phyloP scores from a whole-genome alignment of 2,329 filamentous ascomycete species.

The Alternaria tenuissima region DNA sequence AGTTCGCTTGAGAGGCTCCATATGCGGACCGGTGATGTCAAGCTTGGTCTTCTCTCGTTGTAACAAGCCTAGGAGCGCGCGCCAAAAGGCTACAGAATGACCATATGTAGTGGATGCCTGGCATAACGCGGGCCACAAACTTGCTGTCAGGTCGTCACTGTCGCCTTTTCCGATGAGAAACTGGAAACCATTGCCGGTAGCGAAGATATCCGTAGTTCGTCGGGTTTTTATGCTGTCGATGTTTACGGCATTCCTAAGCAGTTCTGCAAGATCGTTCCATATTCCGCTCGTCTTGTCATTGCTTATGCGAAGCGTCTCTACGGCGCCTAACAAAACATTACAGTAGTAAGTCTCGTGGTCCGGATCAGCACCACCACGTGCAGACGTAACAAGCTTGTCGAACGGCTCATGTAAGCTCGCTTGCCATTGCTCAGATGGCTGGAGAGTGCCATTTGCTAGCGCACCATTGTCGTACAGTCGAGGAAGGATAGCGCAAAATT shows the following conservation, averaged over 20 bases:
- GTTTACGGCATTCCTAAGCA: constrained; percentile 30
- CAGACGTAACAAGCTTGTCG: constrained; percentile 57
- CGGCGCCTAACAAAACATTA: constrained; percentile 42
- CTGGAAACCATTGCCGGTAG: constrained; percentile 76
- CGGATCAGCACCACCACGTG: constrained; percentile 16
- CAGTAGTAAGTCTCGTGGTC: constrained; percentile 33
- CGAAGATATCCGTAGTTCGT: constrained; percentile 61
- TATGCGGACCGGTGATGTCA: constrained; percentile 61
- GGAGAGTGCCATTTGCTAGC: constrained; percentile 27
- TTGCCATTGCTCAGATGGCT: constrained; percentile 42
- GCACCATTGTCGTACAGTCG: constrained; percentile 34
- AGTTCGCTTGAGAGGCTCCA: constrained; percentile 68
- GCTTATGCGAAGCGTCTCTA: constrained; percentile 31
- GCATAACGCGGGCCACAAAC: constrained; percentile 71
- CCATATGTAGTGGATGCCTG: constrained; percentile 72
- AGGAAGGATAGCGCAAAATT: constrained; percentile 44
- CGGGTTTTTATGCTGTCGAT: constrained; percentile 2
- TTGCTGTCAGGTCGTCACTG: constrained; percentile 58
- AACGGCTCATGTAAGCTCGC: constrained; percentile 71
- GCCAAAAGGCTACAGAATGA: constrained; percentile 54
- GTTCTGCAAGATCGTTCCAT: constrained; percentile 28
- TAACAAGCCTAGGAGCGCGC: constrained; percentile 64
- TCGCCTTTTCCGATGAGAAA: constrained; percentile 71
- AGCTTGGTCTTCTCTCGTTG: constrained; percentile 65
- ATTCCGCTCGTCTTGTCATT: constrained; percentile 31